A percentile compares a stretch with the other conserved stretches of the same genome.
phyloP scores from a whole-genome alignment of 345 rosid species.

The Passiflora organensis region DNA sequence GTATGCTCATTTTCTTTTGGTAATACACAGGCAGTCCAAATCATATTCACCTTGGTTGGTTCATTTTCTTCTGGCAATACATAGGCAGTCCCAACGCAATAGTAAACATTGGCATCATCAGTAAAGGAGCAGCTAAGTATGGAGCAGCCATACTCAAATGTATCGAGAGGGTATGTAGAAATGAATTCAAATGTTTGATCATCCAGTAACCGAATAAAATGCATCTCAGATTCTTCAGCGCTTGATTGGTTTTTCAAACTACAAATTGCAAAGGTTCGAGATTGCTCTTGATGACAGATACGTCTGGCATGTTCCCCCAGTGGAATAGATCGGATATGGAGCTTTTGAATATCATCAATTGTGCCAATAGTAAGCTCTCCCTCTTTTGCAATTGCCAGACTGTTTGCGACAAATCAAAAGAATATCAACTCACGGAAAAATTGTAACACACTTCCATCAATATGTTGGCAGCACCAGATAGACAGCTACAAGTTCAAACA shows the following conservation, averaged over 20 bases:
- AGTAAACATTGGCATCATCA: conserved; percentile 70
- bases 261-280: conserved; percentile 85
- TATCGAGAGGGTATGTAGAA: conserved; percentile 72
- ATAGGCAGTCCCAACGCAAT: conserved; percentile 93
- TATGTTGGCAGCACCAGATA: too few species aligned
- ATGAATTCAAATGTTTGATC: conserved; percentile 81
- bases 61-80: conserved; percentile 87
- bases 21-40: conserved; percentile 7
- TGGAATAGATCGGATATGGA: conserved; percentile 93
- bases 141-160: conserved; percentile 87
- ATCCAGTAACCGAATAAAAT: conserved; percentile 71
- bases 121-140: conserved; percentile 86
- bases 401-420: conserved; percentile 29
- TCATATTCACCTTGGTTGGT: conserved; percentile 57
- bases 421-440: too few species aligned
- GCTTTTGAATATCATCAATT: conserved; percentile 95
- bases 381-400: conserved; percentile 92
- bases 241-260: conserved; percentile 61
- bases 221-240: conserved; percentile 77
- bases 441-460: too few species aligned
- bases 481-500: too few species aligned
- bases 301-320: conserved; percentile 90
- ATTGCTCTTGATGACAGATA: conserved; percentile 91
- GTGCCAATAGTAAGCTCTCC: conserved; percentile 93
- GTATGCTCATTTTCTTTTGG: too few species aligned